Conservation (phyloP, 768 basidiomycete species). For the Tulasnella calospora region DNA sequence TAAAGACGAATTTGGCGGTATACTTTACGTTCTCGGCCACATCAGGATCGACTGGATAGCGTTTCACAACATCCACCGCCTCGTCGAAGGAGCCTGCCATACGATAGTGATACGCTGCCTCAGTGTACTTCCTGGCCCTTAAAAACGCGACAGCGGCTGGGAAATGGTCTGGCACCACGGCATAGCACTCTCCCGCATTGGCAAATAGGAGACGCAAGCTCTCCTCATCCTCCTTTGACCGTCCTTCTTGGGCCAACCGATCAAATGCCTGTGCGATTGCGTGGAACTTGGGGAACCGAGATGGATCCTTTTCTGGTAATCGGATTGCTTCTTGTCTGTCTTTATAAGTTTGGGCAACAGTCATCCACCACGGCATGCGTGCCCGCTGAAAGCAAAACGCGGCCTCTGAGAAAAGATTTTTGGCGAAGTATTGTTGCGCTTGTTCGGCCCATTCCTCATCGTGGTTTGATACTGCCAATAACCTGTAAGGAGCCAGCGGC, state of each 20-base stretch:
- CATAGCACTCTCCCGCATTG: not conserved
- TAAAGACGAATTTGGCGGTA: constrained; percentile 47
- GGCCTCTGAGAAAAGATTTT: not conserved
- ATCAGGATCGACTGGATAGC: constrained; percentile 37
- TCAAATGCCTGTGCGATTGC: not conserved
- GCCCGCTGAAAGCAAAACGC: constrained; percentile 24
- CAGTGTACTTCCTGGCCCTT: constrained; percentile 22
- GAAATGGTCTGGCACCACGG: not conserved
- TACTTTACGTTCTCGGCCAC: constrained; percentile 39
- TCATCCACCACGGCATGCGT: not conserved
- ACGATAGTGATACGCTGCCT: constrained; percentile 1
- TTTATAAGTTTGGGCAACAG: constrained; percentile 15
- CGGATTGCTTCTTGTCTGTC: constrained; percentile 17
- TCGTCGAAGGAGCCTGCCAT: constrained; percentile 20
- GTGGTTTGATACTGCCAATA: not conserved
- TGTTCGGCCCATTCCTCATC: constrained; percentile 12
- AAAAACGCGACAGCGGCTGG: not conserved
- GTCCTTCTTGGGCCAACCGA: not conserved
- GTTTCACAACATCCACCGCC: constrained; percentile 12
- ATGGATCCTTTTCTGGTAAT: not conserved
- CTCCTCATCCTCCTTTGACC: not conserved
- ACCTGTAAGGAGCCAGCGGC: not conserved
- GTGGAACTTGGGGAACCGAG: not conserved
- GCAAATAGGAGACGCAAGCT: not conserved
- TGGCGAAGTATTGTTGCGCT: not conserved